These are phyloP conservation scores for Podaxis carcinomalis DNA, from an alignment of 768 basidiomycete genomes.

Conservation along the genomic window DNA sequence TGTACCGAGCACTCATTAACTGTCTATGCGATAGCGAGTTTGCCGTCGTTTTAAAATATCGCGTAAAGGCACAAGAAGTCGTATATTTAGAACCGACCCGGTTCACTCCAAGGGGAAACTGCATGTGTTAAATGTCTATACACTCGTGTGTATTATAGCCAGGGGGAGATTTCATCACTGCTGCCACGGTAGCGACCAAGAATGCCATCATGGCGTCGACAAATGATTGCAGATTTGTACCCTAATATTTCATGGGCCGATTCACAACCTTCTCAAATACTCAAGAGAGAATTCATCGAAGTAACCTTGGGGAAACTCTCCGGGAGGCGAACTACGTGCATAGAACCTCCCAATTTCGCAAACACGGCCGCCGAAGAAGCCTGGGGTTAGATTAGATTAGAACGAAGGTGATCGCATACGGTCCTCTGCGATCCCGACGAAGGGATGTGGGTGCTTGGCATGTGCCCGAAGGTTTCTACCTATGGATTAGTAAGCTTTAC, in stretches of 20 bases:
- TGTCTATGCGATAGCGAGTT: neutral
- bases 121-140: neutral
- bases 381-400: neutral
- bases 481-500: neutral
- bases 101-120: neutral
- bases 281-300: neutral
- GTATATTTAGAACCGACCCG: conserved; percentile 8
- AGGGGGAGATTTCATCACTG: neutral
- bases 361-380: neutral
- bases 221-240: neutral
- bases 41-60: neutral
- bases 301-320: neutral
- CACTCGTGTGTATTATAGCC: neutral
- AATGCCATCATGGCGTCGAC: neutral
- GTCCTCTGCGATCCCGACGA: neutral
- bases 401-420: neutral
- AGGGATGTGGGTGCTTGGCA: neutral
- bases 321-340: neutral
- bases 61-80: neutral
- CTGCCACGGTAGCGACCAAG: neutral
- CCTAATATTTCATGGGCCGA: neutral
- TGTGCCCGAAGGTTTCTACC: neutral
- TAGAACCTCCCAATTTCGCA: neutral
- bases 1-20: neutral
- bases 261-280: neutral